Base-by-base conservation (phyloP, 1,284 basidiomycete species). In the Porodaedalea pini region DNA sequence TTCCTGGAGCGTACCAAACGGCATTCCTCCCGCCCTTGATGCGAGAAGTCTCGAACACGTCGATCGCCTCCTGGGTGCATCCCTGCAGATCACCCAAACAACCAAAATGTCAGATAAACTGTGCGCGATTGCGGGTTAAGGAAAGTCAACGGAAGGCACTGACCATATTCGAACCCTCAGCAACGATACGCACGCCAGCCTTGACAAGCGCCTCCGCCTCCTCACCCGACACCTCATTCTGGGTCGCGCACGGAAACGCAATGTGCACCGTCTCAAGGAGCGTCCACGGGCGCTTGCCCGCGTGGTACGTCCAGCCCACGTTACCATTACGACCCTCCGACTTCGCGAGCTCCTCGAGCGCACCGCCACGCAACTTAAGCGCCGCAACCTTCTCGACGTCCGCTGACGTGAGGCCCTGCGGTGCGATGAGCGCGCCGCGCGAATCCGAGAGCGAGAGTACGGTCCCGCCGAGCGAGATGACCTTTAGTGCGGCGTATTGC, bases 401-500 rank as follows among this genome's bases (percentile, higher is more conserved):
- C 48, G 78, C 80, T 60, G 77, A 75, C 45, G 79, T 80, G 76
- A 85, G 86, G 50, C 84, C 85, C 56, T 78, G 71, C 69, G 70
- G 65, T 54, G 85, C 77, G 69, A 90, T 78, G 63, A 91, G 75
- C 7, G 85, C 73, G 59, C 89, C 89, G 68, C 83, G 85, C 61
- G 88, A 90, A 75, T 92, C 89, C 64, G 86, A 89, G 62, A 92
- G 80, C n/a, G 87, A 84, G 66, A 88, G 73, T 54, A 90, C 88
- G 58, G 75, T 82, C 57, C 81, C 88, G 57, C 88, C 89, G 66
- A 90, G 84, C 72, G 89, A 86, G 70, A 92, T 80, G 60, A 88
- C 81, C 73, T 90, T 91, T 70, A 90, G 78, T 2, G 89, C 89
- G 51, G 88, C 89, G 75, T 78, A 92, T 69, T 89, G 86, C 40